Percentiles rank a stretch among this genome's conserved stretches.
Evolutionary conservation across 2,329 filamentous ascomycete genomes (phyloP).

Genomic region (Colletotrichum lini): DNA sequence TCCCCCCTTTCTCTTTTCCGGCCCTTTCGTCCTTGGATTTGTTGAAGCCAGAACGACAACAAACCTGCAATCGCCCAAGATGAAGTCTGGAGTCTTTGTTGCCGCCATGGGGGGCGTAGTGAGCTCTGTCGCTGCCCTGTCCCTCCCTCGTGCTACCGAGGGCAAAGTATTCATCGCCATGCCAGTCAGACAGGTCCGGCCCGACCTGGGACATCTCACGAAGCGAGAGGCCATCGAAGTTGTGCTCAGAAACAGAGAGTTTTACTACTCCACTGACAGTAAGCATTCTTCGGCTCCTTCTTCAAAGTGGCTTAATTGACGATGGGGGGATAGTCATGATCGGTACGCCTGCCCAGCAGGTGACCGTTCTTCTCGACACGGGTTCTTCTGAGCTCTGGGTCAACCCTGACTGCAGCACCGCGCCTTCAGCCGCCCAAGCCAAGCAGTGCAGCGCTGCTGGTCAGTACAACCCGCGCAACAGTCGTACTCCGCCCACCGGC

Average conservation of each 20-base stretch:
- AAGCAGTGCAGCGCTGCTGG: constrained; percentile 59
- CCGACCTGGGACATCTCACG: constrained; percentile 21
- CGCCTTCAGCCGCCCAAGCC: constrained; percentile 52
- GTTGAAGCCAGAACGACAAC: constrained; percentile 5
- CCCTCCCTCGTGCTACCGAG: constrained; percentile 48
- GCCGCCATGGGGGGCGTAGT: constrained; percentile 25
- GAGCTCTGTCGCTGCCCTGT: constrained; percentile 30
- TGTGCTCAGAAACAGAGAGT: constrained; percentile 53
- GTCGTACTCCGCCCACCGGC: constrained; percentile 55
- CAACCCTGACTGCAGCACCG: constrained; percentile 63
- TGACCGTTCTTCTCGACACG: constrained; percentile 65
- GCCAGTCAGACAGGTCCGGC: constrained; percentile 48
- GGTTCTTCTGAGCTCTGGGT: constrained; percentile 71
- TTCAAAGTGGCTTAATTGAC: not conserved
- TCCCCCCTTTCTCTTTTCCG: constrained; percentile 2
- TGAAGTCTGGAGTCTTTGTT: constrained; percentile 23
- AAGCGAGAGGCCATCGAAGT: constrained; percentile 48
- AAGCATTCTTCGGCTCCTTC: constrained; percentile 40
- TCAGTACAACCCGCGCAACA: constrained; percentile 60
- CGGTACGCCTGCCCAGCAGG: constrained; percentile 58
- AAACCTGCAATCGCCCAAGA: constrained; percentile 12
- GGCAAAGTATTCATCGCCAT: constrained; percentile 57
- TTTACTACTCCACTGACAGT: constrained; percentile 58
- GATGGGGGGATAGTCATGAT: constrained; percentile 55
- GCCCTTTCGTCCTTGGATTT: constrained; percentile 8